Conservation (phyloP, 2,329 filamentous ascomycete genomes). For the Chaetomiaceae sp. region DNA sequence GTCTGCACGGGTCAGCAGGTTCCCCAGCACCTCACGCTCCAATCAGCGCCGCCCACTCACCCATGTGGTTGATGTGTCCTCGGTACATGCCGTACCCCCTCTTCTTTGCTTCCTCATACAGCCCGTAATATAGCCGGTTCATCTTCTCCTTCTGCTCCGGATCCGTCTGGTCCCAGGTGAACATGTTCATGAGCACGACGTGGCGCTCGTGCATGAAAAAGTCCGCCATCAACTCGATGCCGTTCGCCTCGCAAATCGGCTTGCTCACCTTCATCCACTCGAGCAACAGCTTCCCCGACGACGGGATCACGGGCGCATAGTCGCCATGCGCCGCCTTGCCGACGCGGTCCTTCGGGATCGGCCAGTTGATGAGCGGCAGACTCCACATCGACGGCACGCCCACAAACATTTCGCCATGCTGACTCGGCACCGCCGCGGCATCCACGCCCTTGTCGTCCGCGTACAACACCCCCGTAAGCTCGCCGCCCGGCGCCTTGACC, state of each 20-base stretch:
- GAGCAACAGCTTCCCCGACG: constrained; percentile 37
- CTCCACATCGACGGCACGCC: not conserved
- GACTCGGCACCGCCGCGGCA: not conserved
- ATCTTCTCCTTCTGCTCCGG: constrained; percentile 35
- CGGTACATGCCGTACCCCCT: constrained; percentile 38
- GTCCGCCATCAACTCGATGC: constrained; percentile 43
- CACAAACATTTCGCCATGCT: not conserved
- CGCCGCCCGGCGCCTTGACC: not conserved
- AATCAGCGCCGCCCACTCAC: constrained; percentile 18
- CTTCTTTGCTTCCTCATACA: constrained; percentile 34
- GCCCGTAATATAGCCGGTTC: constrained; percentile 32
- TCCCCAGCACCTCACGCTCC: no score
- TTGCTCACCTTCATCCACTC: constrained; percentile 41
- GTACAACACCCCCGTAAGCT: not conserved
- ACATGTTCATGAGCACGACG: constrained; percentile 45
- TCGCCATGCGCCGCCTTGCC: no score
- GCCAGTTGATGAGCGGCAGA: no score
- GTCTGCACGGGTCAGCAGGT: constrained; percentile 29
- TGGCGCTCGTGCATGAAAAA: constrained; percentile 47
- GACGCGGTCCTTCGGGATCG: no score
- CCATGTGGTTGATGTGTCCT: constrained; percentile 39
- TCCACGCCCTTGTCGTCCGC: not conserved
- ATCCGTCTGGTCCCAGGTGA: constrained; percentile 44
- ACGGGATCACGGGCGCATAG: constrained; percentile 34
- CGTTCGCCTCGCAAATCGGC: constrained; percentile 38